Evolutionary conservation across 2,329 filamentous ascomycete genomes (phyloP), one percentile per base, ranked within the genome.

Genomic region (Lasiodiplodia citricola): DNA sequence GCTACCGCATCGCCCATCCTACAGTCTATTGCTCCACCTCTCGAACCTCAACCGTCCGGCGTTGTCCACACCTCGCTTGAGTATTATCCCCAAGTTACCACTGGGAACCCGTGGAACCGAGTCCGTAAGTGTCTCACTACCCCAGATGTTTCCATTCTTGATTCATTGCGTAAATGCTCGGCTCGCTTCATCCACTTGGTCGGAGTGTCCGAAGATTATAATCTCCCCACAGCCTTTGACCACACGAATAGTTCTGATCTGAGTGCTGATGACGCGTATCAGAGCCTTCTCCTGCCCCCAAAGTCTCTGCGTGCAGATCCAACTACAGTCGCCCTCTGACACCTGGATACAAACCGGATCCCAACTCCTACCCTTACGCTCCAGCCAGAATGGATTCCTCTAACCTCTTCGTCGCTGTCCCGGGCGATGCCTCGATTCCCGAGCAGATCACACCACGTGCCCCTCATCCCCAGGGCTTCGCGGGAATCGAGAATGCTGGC

Each of bases 41-140:
- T 51, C 18, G 54, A 47, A n/a, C 64, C 64, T 28, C 52, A 58
- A 38, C 54, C 64, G 41, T n/a, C 64, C 28, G 64, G 64, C 23
- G 37, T 50, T 14, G 35, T 67, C 18, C 41, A 57, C 28, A 67
- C 64, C 16, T 38, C 54, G 25, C 52, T 67, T n/a, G 38, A 67
- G 38, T 25, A 14, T 7, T 67, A 67, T 37, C 64, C 64, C 10
- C 64, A 67, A n/a, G 64, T 67, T 25, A 67, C 51, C 16, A 44
- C n/a, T 18, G 52, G 64, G 10, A 41, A 37, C 25, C 54, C 50
- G 51, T 66, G 63, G 51, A 21, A 51, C 28, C 51, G 58, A 18
- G 21, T 63, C 10, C 25, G 58, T 63, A 51, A 63, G 58, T 47
- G 44, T 8, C 14, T 11, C 44, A 21, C 18, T n/a, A 10, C 18